Evolutionary conservation across 1,284 basidiomycete genomes (phyloP).

Genomic region (Trichosporon sp.): DNA sequence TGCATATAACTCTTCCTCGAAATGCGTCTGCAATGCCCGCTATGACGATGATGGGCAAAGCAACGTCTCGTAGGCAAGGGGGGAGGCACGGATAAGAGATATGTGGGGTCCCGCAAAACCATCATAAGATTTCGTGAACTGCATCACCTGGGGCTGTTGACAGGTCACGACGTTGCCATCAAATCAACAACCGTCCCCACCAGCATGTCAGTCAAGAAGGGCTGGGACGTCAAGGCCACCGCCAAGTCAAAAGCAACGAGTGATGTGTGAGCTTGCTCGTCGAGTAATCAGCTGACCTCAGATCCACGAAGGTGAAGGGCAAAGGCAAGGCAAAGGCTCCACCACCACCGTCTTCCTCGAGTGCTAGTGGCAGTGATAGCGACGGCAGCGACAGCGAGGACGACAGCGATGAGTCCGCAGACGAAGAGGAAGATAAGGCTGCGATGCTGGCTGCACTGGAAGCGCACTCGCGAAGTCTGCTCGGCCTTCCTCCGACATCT

Average conservation of each 20-base stretch:
- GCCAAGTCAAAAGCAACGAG: not conserved
- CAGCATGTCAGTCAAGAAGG: not conserved
- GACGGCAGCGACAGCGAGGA: not conserved
- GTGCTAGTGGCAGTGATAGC: not conserved
- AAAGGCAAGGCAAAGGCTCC: constrained; percentile 3
- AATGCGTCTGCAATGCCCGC: not conserved
- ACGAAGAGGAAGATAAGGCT: constrained; percentile 21
- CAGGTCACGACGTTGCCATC: too few species aligned
- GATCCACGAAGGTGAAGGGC: not conserved
- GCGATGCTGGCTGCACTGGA: constrained; percentile 45
- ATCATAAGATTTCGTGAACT: not conserved
- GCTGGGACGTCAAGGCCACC: not conserved
- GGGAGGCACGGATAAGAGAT: not conserved
- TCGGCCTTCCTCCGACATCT: constrained; percentile 26
- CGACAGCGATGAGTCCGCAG: constrained; percentile 14
- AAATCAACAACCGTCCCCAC: not conserved
- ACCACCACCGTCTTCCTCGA: not conserved
- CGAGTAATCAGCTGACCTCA: not conserved
- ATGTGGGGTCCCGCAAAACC: not conserved
- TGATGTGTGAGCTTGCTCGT: not conserved
- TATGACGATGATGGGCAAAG: too few species aligned
- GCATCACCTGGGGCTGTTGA: not conserved
- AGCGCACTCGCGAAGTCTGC: constrained; percentile 42
- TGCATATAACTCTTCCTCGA: too few species aligned
- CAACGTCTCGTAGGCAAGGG: not conserved